Conservation (phyloP, 805 yeast genomes). For the Sugiyamaella marilandica region DNA sequence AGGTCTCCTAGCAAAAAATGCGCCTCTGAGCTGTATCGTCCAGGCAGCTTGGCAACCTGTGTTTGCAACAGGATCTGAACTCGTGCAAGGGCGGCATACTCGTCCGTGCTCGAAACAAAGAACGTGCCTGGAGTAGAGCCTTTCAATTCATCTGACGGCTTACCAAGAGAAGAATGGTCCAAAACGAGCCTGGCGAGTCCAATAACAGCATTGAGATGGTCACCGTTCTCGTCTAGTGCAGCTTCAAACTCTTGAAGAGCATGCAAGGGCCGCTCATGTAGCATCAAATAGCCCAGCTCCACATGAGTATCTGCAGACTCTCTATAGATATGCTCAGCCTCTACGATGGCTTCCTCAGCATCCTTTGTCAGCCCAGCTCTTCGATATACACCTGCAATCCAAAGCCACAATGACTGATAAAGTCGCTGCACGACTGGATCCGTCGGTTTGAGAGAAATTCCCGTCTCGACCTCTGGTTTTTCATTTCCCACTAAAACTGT, state of each 20-base stretch:
- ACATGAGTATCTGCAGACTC: constrained; percentile 48
- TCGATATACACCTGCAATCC: constrained; percentile 62
- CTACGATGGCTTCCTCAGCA: constrained; percentile 65
- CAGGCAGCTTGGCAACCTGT: constrained; percentile 37
- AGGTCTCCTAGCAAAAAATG: constrained; percentile 65
- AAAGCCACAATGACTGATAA: constrained; percentile 55
- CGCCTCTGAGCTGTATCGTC: constrained; percentile 49
- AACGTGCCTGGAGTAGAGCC: constrained; percentile 9
- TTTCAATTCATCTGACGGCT: not conserved
- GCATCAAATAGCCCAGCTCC: constrained; percentile 43
- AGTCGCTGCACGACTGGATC: constrained; percentile 40
- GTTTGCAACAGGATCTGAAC: constrained; percentile 38
- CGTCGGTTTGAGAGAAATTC: not conserved
- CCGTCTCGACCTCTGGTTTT: not conserved
- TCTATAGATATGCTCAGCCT: constrained; percentile 52
- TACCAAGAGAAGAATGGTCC: constrained; percentile 10
- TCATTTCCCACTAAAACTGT: not conserved
- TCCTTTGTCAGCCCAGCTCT: constrained; percentile 52
- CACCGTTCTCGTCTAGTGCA: constrained; percentile 48
- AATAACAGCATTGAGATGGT: constrained; percentile 47
- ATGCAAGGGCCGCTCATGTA: constrained; percentile 38
- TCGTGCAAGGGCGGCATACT: constrained; percentile 53
- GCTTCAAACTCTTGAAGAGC: constrained; percentile 64
- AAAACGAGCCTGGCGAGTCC: constrained; percentile 30
- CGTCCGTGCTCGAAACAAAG: constrained; percentile 54